Percentiles rank a stretch among this genome's conserved stretches.
Conservation (phyloP, 257 asterid genomes). For the Ilex asprella region DNA sequence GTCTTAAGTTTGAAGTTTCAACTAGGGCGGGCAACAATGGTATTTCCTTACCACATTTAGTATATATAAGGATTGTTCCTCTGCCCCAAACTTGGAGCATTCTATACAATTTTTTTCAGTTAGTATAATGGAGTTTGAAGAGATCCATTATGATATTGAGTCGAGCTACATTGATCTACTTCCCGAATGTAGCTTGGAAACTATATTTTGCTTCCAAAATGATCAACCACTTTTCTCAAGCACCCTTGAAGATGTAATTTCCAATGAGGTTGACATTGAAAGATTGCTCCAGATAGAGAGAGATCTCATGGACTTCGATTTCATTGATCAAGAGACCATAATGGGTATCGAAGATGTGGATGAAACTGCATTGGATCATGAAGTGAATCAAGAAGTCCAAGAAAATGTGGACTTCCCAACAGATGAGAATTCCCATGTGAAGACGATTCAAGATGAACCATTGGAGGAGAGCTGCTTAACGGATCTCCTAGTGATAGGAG, state of each 20-base stretch:
- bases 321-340: constrained; percentile 6
- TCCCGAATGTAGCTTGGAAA: constrained; percentile 4
- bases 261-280: constrained; percentile 13
- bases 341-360: not conserved
- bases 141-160: constrained; percentile 4
- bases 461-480: constrained; percentile 27
- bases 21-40: too few relatives aligned
- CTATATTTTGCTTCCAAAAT: constrained; percentile 3
- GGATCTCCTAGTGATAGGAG: constrained; percentile 30
- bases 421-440: constrained; percentile 2
- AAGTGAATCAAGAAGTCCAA: not conserved
- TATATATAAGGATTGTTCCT: too few relatives aligned
- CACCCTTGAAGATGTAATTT: constrained; percentile 13
- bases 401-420: not conserved
- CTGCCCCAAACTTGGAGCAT: too few relatives aligned
- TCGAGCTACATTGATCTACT: constrained; percentile 9
- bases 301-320: constrained; percentile 10
- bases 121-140: constrained; percentile 16
- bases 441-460: constrained; percentile 20
- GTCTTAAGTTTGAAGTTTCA: too few relatives aligned
- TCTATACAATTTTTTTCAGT: too few relatives aligned
- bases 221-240: not conserved
- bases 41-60: too few relatives aligned
- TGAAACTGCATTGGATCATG: not conserved
- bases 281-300: constrained; percentile 11